Evolutionary conservation across 2,329 filamentous ascomycete genomes (phyloP), one percentile per base, ranked within the genome.

Genomic region (Cercospora nicotianae): DNA sequence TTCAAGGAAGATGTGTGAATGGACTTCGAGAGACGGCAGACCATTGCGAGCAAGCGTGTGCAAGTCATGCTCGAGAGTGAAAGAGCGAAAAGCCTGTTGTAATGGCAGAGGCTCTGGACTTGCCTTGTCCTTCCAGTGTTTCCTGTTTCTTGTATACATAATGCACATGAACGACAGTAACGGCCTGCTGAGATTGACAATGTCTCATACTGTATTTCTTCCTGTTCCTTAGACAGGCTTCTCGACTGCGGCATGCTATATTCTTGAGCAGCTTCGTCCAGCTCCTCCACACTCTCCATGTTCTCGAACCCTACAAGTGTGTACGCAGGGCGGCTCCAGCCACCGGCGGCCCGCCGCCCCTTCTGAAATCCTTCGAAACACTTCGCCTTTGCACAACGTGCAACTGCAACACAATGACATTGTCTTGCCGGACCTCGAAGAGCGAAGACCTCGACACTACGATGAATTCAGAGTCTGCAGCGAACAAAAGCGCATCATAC

Each of bases 1-100:
- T 93, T 92, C 75, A 83, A 85, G 67, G 90, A 93, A 81, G 85
- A 90, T 70, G 85, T 92, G 76, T 91, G 59, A 51, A 51, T 48
- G 36, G 59, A 55, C 9, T 9, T 5, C 12, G 48, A 55, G 23
- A 6, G 12, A 28, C 7, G 48, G 23, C 10, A 13, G 45, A 1
- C 13, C 5, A n/a, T 28, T 10, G 1, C 9, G 7, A 55, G 48
- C 48, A 26, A 55, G 13, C 20, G 48, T 10, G 6, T 28, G 2
- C 20, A 16, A 26, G 23, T 9, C 16, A 9, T 55, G 48, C 5
- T 13, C 23, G 10, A 16, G 48, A 28, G 3, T 55, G 48, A 5
- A 26, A 55, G 48, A 55, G 48, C 13, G 23, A 55, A 55, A 30
- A 55, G 23, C 12, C 20, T 55, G 23, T 5, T 55, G 48, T 53